Evolutionary conservation across 768 basidiomycete genomes (phyloP).

Genomic region (Tricholoma saponaceum): DNA sequence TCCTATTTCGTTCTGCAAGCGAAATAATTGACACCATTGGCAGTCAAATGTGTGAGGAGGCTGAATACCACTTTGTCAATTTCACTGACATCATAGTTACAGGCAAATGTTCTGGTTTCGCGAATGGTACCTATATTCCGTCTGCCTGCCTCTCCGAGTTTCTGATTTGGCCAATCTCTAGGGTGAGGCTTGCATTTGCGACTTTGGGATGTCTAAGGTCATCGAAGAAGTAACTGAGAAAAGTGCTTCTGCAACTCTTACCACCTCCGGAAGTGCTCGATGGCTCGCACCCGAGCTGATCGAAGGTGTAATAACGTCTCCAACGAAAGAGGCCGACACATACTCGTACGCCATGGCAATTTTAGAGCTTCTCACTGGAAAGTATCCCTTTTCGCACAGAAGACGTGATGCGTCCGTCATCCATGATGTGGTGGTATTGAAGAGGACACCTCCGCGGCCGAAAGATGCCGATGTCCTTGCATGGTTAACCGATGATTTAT

Average conservation of each 20-base stretch:
- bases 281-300: constrained; percentile 64
- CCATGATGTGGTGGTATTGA: constrained; percentile 33
- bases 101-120: constrained; percentile 60
- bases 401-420: constrained; percentile 50
- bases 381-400: constrained; percentile 47
- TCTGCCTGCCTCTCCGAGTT: not conserved
- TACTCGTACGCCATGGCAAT: constrained; percentile 62
- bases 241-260: constrained; percentile 41
- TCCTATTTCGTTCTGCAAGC: not conserved
- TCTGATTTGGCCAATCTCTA: constrained; percentile 14
- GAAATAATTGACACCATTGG: not conserved
- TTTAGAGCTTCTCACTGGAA: constrained; percentile 52
- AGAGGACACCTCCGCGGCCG: constrained; percentile 41
- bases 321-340: constrained; percentile 46
- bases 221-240: constrained; percentile 55
- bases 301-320: constrained; percentile 34
- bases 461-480: constrained; percentile 21
- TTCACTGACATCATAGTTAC: not conserved
- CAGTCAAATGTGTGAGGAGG: constrained; percentile 6
- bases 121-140: constrained; percentile 29
- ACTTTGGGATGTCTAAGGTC: constrained; percentile 63
- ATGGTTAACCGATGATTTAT: constrained; percentile 45
- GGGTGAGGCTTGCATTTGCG: constrained; percentile 54
- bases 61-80: not conserved
- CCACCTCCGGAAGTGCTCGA: constrained; percentile 44